Evolutionary conservation across 495 filamentous ascomycete genomes (phyloP).

Genomic region (Elasticomyces elasticus): DNA sequence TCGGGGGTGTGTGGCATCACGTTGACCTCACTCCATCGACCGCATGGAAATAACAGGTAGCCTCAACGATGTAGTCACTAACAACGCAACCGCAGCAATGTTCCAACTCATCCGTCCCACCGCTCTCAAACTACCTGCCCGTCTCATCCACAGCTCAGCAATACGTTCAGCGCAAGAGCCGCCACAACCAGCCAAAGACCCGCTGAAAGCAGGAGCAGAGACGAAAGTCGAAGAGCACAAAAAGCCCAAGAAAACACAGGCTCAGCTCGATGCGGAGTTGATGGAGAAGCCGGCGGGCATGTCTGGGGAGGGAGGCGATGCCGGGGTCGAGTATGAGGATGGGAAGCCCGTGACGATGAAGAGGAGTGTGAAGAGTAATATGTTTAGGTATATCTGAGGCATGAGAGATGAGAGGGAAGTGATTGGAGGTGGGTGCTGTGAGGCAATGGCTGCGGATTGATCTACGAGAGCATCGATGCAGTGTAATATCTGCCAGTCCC

Average conservation of each 20-base stretch:
- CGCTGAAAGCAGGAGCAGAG: slow-evolving; percentile 1
- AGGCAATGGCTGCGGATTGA: not conserved
- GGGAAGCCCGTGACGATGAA: slow-evolving; percentile 70
- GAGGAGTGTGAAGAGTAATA: slow-evolving; percentile 63
- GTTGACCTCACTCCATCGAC: too few relatives aligned
- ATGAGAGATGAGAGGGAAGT: too few relatives aligned
- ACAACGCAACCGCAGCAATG: too few relatives aligned
- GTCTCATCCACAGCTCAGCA: not conserved
- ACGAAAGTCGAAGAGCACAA: not conserved
- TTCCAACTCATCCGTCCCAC: too few relatives aligned
- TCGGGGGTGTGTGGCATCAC: too few relatives aligned
- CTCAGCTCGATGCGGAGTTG: slow-evolving; percentile 60
- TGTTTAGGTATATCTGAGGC: slow-evolving; percentile 61
- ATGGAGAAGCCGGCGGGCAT: slow-evolving; percentile 55
- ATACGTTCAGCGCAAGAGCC: not conserved
- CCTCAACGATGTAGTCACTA: too few relatives aligned
- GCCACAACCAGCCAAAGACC: not conserved
- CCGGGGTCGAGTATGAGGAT: slow-evolving; percentile 73
- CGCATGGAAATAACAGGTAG: too few relatives aligned
- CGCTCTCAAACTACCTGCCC: not conserved
- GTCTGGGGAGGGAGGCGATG: slow-evolving; percentile 62
- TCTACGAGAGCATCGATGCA: not conserved
- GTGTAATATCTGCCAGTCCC: not conserved
- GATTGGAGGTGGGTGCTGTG: not conserved
- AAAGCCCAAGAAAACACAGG: slow-evolving; percentile 40